Percentiles rank a stretch among this genome's conserved stretches.
phyloP scores from a whole-genome alignment of 2,329 filamentous ascomycete species.

The Trichoderma aggressivum region DNA sequence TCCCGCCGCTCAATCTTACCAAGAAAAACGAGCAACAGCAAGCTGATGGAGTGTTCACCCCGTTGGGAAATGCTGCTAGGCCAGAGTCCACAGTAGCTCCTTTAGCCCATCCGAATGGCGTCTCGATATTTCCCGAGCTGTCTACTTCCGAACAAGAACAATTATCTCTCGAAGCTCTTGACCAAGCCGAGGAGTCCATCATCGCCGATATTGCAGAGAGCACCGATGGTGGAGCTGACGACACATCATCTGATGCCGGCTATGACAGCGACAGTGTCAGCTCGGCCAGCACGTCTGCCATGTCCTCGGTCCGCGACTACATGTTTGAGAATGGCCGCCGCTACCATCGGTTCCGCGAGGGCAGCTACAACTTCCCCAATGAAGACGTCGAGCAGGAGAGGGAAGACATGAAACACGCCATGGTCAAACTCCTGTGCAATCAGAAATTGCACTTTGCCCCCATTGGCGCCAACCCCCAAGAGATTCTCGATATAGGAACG shows the following conservation, averaged over 20 bases:
- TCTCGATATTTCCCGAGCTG: slow-evolving; percentile 36
- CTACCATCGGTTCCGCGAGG: slow-evolving; percentile 55
- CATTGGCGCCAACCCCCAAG: slow-evolving; percentile 44
- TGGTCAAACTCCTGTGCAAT: slow-evolving; percentile 48
- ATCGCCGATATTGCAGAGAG: slow-evolving; percentile 33
- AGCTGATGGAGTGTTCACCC: neutral
- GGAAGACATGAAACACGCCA: slow-evolving; percentile 55
- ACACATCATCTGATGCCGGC: slow-evolving; percentile 33
- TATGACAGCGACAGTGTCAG: slow-evolving; percentile 38
- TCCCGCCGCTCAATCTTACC: neutral
- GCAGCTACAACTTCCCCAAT: slow-evolving; percentile 56
- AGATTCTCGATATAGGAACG: slow-evolving; percentile 56
- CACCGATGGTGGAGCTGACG: slow-evolving; percentile 20
- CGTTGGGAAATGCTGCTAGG: neutral
- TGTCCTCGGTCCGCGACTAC: slow-evolving; percentile 47
- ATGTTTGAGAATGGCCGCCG: slow-evolving; percentile 56
- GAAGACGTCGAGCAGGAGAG: slow-evolving; percentile 58
- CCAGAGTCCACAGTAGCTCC: slow-evolving; percentile 27
- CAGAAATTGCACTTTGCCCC: slow-evolving; percentile 51
- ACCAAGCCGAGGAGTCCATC: slow-evolving; percentile 37
- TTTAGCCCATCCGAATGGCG: slow-evolving; percentile 39
- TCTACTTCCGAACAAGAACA: slow-evolving; percentile 35
- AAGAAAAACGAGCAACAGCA: neutral
- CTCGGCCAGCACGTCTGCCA: slow-evolving; percentile 38
- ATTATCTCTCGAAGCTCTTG: slow-evolving; percentile 36